Conservation (phyloP, 1,284 basidiomycete species). For the Omphalotus olearius region DNA sequence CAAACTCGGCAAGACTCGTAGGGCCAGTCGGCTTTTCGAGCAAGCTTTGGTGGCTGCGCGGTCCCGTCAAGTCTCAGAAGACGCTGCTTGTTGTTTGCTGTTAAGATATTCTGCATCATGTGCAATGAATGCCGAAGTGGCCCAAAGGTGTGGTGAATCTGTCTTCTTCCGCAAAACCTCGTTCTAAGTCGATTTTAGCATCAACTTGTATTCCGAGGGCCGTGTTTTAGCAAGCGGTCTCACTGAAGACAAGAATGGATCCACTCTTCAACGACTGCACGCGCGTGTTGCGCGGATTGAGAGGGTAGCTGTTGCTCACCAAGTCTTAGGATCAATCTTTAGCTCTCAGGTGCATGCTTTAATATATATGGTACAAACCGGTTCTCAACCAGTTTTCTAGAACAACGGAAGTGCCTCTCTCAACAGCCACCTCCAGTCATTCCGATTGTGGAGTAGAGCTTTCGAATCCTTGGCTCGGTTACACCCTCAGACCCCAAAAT, state of each 20-base stretch:
- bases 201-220: conserved; percentile 56
- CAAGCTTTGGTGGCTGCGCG: conserved; percentile 47
- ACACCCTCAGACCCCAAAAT: conserved; percentile 29
- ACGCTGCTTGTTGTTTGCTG: conserved; percentile 50
- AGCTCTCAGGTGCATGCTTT: conserved; percentile 49
- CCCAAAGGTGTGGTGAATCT: conserved; percentile 49
- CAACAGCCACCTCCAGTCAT: conserved; percentile 60
- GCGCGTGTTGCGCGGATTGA: conserved; percentile 58
- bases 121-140: conserved; percentile 55
- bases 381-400: conserved; percentile 33
- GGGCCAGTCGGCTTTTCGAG: conserved; percentile 61
- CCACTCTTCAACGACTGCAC: conserved; percentile 55
- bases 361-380: background rate
- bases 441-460: conserved; percentile 80
- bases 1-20: conserved; percentile 67
- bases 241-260: conserved; percentile 42
- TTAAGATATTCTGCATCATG: conserved; percentile 67
- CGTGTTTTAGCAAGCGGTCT: conserved; percentile 39
- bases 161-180: conserved; percentile 5
- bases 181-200: conserved; percentile 31
- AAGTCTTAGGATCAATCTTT: conserved; percentile 65
- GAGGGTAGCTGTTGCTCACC: conserved; percentile 66
- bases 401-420: conserved; percentile 62
- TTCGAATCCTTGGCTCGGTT: conserved; percentile 68
- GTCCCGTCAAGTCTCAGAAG: conserved; percentile 38